Evolutionary conservation across 371 early-diverging fungal genomes (phyloP).

Genomic region (Mucor piriformis): DNA sequence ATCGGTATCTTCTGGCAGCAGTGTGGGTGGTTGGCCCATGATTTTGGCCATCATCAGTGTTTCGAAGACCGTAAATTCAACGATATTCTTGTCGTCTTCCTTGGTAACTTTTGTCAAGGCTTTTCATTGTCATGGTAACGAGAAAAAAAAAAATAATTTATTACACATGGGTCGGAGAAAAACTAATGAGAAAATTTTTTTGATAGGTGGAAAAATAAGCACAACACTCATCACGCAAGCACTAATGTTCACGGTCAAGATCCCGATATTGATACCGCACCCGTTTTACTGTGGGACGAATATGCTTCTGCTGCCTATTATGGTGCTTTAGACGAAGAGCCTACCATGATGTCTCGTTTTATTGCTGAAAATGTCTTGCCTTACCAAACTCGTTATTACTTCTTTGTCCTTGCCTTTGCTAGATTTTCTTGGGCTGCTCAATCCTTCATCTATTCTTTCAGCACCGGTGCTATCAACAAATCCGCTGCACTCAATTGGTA

Average conservation of each 20-base stretch:
- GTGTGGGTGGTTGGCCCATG: constrained; percentile 89
- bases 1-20: constrained; percentile 88
- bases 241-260: constrained; percentile 85
- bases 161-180: not conserved
- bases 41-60: constrained; percentile 86
- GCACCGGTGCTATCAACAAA: constrained; percentile 58
- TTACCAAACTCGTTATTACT: constrained; percentile 80
- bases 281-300: constrained; percentile 84
- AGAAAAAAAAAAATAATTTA: not conserved
- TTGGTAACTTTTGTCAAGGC: constrained; percentile 83
- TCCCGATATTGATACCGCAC: constrained; percentile 90
- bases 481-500: constrained; percentile 51
- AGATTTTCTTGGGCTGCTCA: constrained; percentile 79
- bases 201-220: constrained; percentile 86
- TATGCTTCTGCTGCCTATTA: constrained; percentile 77
- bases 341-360: constrained; percentile 59
- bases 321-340: constrained; percentile 54
- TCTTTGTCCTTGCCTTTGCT: constrained; percentile 82
- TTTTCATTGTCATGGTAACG: constrained; percentile 73
- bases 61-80: constrained; percentile 72
- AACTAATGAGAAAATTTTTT: constrained; percentile 16
- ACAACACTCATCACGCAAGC: constrained; percentile 86
- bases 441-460: constrained; percentile 65
- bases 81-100: constrained; percentile 67
- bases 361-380: constrained; percentile 61